A percentile compares a stretch with the other conserved stretches of the same genome.
Evolutionary conservation across 1,284 basidiomycete species (phyloP).

Genomic region (Trametes polyzona): DNA sequence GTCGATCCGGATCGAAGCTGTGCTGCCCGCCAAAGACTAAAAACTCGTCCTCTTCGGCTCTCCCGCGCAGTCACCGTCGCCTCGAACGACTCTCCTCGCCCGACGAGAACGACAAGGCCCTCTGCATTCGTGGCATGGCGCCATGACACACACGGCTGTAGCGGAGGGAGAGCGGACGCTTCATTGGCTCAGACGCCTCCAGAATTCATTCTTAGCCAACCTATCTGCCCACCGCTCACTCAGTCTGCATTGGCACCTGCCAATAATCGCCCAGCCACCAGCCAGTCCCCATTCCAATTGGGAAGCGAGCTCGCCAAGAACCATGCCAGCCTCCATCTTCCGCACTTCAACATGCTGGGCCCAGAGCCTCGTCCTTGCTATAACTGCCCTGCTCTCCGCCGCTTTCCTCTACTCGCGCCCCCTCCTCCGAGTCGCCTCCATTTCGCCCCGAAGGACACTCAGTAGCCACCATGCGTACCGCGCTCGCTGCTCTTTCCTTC

Average conservation of each 20-base stretch:
- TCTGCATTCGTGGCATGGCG: not conserved
- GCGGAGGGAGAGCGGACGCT: too few species aligned
- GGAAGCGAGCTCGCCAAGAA: slow-evolving; percentile 7
- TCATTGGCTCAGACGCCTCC: too few species aligned
- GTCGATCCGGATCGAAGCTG: slow-evolving; percentile 14
- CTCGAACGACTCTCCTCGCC: not conserved
- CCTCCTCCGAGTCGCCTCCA: slow-evolving; percentile 19
- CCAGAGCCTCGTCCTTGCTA: not conserved
- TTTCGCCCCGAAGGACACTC: slow-evolving; percentile 27
- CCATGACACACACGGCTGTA: too few species aligned
- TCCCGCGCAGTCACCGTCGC: not conserved
- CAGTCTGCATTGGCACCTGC: slow-evolving; percentile 5
- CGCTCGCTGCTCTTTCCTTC: slow-evolving; percentile 23
- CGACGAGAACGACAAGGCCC: not conserved
- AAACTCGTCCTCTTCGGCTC: too few species aligned
- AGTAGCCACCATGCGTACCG: slow-evolving; percentile 34
- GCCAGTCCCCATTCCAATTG: not conserved
- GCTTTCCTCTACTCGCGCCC: slow-evolving; percentile 34
- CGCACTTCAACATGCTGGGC: not conserved
- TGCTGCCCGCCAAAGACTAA: slow-evolving; percentile 2
- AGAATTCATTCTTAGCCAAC: too few species aligned
- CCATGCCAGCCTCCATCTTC: slow-evolving; percentile 19
- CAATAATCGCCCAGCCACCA: too few species aligned
- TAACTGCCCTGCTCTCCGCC: slow-evolving; percentile 32
- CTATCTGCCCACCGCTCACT: slow-evolving; percentile 1